Base-by-base conservation (phyloP, 768 basidiomycete species). In the Trametopsis cervina region DNA sequence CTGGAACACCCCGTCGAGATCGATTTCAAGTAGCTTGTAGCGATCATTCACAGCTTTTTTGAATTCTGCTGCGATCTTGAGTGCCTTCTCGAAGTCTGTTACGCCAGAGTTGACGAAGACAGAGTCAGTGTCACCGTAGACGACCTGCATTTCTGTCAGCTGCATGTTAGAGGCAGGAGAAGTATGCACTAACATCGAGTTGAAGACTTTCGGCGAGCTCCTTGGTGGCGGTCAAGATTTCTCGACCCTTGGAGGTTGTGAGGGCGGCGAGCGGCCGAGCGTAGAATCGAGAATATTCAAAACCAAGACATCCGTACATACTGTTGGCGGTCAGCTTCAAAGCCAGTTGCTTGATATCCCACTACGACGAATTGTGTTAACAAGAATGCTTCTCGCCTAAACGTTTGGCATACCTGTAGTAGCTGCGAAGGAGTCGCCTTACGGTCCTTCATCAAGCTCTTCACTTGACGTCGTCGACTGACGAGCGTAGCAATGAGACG, bases 261-360 rank as follows among this genome's bases (percentile, higher is more conserved):
- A 99, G 76, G 38, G 96, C 92, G 13, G 96, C 96, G n/a, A 99
- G 80, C 0, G 94, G 92, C 37, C 90, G 79, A 18, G 96, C 96
- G 55, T 93, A 97, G 73, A 98, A 98, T 42, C 96, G 74, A 9
- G 96, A 97, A 57, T 92, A 88, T 60, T 94, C 92, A 62, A 97
- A 98, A 41, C 96, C 96, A 18, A 99, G 83, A 73, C 96, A 99
- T 15, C 96, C 96, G 65, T 99, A 99, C 96, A 98, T 99, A 74
- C 90, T 94, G 70, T 99, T 98, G 42, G 96, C 96, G 3, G 96
- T 99, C 26, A 98, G 81, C 69, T 98, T 98, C 42, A 98, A 73
- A 1, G 96, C 96, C 65, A 89, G 84, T 57, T 99, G 96, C 62
- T 92, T 93, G 69, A 98, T 96, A 59, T 99, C 93, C 60, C 85